A percentile compares a stretch with the other conserved stretches of the same genome.
Evolutionary conservation across 345 rosid species (phyloP).

Genomic region (Jatropha curcas): DNA sequence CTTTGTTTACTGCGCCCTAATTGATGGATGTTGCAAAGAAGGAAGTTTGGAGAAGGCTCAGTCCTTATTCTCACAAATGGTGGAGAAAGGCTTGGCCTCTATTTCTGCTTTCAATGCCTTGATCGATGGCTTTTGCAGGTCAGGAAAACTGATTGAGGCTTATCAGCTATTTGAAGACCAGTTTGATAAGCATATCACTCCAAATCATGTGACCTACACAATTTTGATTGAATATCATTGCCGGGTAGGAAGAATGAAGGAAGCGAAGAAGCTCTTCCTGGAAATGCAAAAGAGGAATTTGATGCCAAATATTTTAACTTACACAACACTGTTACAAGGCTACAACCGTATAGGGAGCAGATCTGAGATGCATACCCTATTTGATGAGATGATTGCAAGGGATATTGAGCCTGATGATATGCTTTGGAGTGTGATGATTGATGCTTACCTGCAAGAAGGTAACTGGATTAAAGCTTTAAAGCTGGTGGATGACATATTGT

Average conservation of each 20-base stretch:
- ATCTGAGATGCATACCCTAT: constrained; percentile 50
- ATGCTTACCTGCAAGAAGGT: constrained; percentile 57
- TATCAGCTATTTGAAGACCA: constrained; percentile 45
- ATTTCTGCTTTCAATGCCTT: constrained; percentile 59
- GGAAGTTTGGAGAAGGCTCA: constrained; percentile 58
- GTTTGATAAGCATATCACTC: constrained; percentile 39
- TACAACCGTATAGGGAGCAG: constrained; percentile 43
- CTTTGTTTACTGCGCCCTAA: constrained; percentile 57
- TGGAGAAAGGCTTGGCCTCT: constrained; percentile 51
- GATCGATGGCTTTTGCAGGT: constrained; percentile 63
- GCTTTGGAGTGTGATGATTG: constrained; percentile 49
- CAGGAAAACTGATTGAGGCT: constrained; percentile 41
- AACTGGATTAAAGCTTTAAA: constrained; percentile 41
- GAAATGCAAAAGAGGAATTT: constrained; percentile 56
- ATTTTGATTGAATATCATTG: constrained; percentile 65
- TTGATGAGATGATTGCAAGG: constrained; percentile 56
- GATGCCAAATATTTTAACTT: constrained; percentile 53
- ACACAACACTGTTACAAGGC: constrained; percentile 61
- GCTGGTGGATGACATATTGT: constrained; percentile 51
- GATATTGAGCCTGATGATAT: constrained; percentile 67
- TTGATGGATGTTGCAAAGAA: constrained; percentile 69
- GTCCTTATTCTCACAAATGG: constrained; percentile 47
- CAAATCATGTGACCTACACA: constrained; percentile 66
- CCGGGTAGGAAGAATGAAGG: constrained; percentile 52
- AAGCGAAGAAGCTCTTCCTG: constrained; percentile 56